Conservation (phyloP, 352 stramenopile genomes). For the Phytophthora pluvialis region DNA sequence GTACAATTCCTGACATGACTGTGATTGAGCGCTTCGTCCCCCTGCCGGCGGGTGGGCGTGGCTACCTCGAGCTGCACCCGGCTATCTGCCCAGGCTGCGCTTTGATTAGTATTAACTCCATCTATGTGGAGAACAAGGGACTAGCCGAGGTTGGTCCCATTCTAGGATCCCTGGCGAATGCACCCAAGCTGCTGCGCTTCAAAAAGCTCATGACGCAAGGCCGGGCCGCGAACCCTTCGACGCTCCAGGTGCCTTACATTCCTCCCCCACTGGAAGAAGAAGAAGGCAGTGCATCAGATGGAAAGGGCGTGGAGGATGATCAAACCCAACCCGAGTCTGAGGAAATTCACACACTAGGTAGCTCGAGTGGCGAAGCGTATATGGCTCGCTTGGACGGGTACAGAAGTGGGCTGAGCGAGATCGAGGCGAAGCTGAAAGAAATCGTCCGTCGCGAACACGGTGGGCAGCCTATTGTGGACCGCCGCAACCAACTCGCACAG, state of each 20-base stretch:
- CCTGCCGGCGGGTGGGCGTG: constrained; percentile 67
- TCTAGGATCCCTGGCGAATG: constrained; percentile 57
- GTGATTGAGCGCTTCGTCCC: constrained; percentile 82
- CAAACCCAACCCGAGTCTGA: constrained; percentile 31
- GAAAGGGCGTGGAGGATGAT: constrained; percentile 24
- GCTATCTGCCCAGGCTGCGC: constrained; percentile 80
- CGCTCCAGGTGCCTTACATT: constrained; percentile 71
- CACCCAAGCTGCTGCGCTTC: constrained; percentile 79
- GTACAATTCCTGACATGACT: constrained; percentile 78
- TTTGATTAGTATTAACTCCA: constrained; percentile 80
- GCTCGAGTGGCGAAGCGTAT: constrained; percentile 38
- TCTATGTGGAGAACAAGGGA: constrained; percentile 74
- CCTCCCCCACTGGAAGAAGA: constrained; percentile 62
- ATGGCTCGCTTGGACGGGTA: constrained; percentile 57
- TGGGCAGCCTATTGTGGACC: constrained; percentile 45
- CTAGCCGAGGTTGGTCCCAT: constrained; percentile 77
- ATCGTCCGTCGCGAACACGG: constrained; percentile 56
- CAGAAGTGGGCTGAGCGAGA: constrained; percentile 46
- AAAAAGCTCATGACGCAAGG: constrained; percentile 86
- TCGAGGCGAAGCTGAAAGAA: constrained; percentile 62
- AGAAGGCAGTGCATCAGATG: constrained; percentile 24
- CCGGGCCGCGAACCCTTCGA: constrained; percentile 75
- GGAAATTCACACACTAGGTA: constrained; percentile 24
- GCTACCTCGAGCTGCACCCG: constrained; percentile 82
- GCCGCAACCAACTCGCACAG: constrained; percentile 74